Base-by-base conservation (phyloP, 805 yeast genomes). In the Ogataea dorogensis region DNA sequence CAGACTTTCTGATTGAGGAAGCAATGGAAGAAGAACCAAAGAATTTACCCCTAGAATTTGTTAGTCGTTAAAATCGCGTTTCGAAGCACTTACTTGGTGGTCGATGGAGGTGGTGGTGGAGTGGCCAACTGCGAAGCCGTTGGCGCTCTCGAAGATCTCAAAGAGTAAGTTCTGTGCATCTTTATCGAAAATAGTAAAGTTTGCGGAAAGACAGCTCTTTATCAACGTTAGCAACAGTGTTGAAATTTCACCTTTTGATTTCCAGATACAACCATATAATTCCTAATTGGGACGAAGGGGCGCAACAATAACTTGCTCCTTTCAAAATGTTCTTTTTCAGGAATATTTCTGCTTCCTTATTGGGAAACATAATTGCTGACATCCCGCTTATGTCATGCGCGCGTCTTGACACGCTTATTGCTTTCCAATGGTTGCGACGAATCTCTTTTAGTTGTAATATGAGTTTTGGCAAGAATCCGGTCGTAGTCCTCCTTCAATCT, bases 61-160 rank as follows among this genome's bases (percentile, higher is more conserved):
- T 35, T 35, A 35, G 39, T n/a, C n/a, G 12, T 17, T 8, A 16
- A 14, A 12, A 22, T 8, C 21, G 30, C 24, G 30, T 23, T 16
- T 13, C 7, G 26, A 12, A 12, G 14, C 15, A 35, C 39, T 35
- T 35, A 35, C 71, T 87, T 87, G 56, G 97, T 84, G 38, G 95
- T 71, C 18, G 96, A 80, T 28, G 95, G 81, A 27, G 95, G 81
- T 29, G 98, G 98, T 38, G 95, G 91, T 20, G 98, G 97, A 32
- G 85, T 75, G 63, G 83, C 89, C 67, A 91, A 67, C 68, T 91
- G 96, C 49, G 96, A 78, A 43, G 98, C 98, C 41, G 98, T 89
- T 44, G 98, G 98, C 25, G 97, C 98, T 67, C 96, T 85, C 36
- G 82, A 65, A 54, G 88, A 81, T 78, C 98, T 88, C 68, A 91